Evolutionary conservation across 163 green algal genomes (phyloP).

Genomic region (Smithsoniella earleae): DNA sequence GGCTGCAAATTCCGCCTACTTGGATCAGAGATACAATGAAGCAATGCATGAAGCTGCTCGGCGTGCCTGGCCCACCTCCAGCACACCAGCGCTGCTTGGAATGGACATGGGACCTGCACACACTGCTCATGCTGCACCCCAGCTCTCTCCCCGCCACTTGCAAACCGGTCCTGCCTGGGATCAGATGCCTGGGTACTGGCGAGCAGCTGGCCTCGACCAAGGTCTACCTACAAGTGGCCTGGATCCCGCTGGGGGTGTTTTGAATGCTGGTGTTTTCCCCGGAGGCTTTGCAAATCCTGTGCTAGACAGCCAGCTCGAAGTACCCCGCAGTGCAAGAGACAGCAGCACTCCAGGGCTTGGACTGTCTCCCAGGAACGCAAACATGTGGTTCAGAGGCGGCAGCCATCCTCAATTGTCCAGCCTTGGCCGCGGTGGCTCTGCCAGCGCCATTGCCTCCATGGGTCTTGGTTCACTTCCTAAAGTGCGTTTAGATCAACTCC

Average conservation of each 20-base stretch:
- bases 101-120: background rate
- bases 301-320: too few relatives aligned
- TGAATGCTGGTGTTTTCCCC: too few relatives aligned
- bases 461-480: background rate
- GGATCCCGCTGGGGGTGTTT: too few relatives aligned
- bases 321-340: too few relatives aligned
- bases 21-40: too few relatives aligned
- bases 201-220: background rate
- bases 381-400: background rate
- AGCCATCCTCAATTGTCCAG: slow-evolving; percentile 14
- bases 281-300: too few relatives aligned
- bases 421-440: background rate
- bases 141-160: slow-evolving; percentile 1
- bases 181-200: slow-evolving; percentile 6
- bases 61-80: background rate
- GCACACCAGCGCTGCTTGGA: slow-evolving; percentile 21
- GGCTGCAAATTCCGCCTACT: too few relatives aligned
- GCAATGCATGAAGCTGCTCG: background rate
- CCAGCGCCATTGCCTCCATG: background rate
- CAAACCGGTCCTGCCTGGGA: slow-evolving; percentile 26
- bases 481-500: too few relatives aligned
- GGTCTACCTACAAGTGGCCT: too few relatives aligned
- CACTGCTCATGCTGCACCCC: background rate
- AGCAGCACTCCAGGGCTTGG: too few relatives aligned
- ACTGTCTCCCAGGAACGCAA: too few relatives aligned